Evolutionary conservation across 352 stramenopile genomes (phyloP), one percentile per base, ranked within the genome.

Genomic region (Aphanomyces cochlioides): DNA sequence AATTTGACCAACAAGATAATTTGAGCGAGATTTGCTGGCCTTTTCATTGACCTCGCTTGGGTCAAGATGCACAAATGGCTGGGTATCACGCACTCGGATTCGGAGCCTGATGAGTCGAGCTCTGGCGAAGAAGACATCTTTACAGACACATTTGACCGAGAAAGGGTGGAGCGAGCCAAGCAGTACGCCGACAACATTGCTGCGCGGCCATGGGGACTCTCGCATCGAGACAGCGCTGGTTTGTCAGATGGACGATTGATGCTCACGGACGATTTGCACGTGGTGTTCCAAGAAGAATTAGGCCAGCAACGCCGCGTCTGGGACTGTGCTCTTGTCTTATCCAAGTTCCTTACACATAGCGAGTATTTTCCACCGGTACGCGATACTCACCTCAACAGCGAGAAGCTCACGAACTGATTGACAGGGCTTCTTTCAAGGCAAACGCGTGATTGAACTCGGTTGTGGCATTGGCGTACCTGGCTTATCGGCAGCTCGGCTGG

Each of bases 221-320:
- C 64, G 12, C 64, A 70, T 36, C 64, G 64, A 28, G 76, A 79
- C 66, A 75, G 76, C n/a, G 77, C 82, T 36, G 15, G 73, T 19
- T 72, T 83, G 57, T 69, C 66, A 19, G 69, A 80, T 36, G 77
- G 72, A 56, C 13, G 61, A 10, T 54, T 87, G 5, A 53, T 72
- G 54, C 74, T 87, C 13, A 60, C 58, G 36, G 47, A 34, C 8
- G 67, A 67, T 45, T 72, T 64, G 28, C 39, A 67, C 7, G 66
- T 87, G 15, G 57, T 72, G 6, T 87, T 85, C 61, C 66, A 76
- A 38, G 80, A 87, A 73, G 79, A 83, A 56, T 76, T 85, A 59
- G 80, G 80, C 7, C 80, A 87, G 56, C 80, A 87, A 56, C 78
- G 78, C 58, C 83, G 84, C 45, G 80, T 87, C 3, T 87, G 80